Base-by-base conservation (phyloP, 257 asterid species). In the Rauvolfia tetraphylla region DNA sequence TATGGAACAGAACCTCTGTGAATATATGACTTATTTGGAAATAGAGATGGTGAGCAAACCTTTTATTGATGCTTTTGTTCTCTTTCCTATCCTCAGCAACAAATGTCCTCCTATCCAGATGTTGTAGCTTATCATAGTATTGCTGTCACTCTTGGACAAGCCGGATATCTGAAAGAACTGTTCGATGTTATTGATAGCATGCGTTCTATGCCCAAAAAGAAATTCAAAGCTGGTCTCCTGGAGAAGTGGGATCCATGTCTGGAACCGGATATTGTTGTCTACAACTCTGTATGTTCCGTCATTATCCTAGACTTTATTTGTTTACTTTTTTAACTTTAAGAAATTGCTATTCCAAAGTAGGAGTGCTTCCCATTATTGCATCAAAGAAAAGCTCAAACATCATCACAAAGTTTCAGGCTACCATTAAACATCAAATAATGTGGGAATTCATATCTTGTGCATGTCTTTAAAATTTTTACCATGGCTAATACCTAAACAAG, bases 81-180 rank as follows among this genome's bases (percentile, higher is more conserved):
- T 78, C 49, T 62, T 49, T 42, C n/a, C 31, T 53, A 29, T 46
- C 33, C 68, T 25, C 82, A 95, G 98, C 91, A 90, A 75, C 90
- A 91, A 68, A 85, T 90, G 88, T 87, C 91, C 79, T 82, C 93
- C 2, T 95, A 95, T 79, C 99, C 99, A 22, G 98, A 92, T 77
- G 82, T 90, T 69, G 98, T 90, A 67, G 93, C 97, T 51, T 95
- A 95, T 84, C 98, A 78, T 79, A 86, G 88, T 75, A 89, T 95
- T 63, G 93, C 97, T 83, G 96, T 95, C 84, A 89, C 96, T 78
- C 98, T 95, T 87, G 98, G 98, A 80, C 98, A 92, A 92, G 98
- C 98, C 49, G 98, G 98, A 70, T 80, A 91, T 81, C 87, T 95
- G 94, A 92, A 90, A 87, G 99, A 95, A 84, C 88, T 95, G 15